These are phyloP conservation scores for Cryptosporidium felis DNA, from an alignment of 169 alveolate genomes.

Conservation along the genomic window DNA sequence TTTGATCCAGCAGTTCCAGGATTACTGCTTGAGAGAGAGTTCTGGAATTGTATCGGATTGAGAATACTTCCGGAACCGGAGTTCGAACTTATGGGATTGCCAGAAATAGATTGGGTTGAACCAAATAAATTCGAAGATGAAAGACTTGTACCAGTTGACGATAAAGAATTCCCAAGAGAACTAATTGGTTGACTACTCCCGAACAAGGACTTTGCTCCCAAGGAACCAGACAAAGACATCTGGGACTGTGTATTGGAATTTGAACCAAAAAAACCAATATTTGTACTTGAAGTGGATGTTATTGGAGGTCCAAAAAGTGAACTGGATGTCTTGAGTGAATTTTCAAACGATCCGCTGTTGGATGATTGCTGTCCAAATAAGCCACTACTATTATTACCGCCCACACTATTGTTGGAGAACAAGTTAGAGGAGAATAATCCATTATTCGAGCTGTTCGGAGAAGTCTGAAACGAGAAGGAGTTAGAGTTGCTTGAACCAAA, in stretches of 20 bases:
- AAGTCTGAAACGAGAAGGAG: slow-evolving; percentile 18
- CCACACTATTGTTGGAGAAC: slow-evolving; percentile 4
- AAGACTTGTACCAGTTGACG: background rate
- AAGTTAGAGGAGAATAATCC: slow-evolving; percentile 40
- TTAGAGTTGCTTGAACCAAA: background rate
- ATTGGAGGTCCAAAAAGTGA: slow-evolving; percentile 3
- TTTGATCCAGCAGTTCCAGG: background rate
- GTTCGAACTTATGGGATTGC: background rate
- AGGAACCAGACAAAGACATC: slow-evolving; percentile 1
- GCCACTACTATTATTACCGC: background rate
- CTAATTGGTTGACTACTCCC: background rate
- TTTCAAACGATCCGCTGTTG: background rate
- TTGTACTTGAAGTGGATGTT: background rate
- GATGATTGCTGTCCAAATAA: slow-evolving; percentile 12
- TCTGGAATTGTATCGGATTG: slow-evolving; percentile 1
- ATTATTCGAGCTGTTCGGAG: background rate
- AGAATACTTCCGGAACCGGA: background rate
- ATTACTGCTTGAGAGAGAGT: background rate
- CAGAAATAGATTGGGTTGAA: slow-evolving; percentile 27
- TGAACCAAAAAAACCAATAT: background rate
- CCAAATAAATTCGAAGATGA: slow-evolving; percentile 16
- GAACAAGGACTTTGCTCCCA: slow-evolving; percentile 1
- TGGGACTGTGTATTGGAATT: background rate
- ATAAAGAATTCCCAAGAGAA: background rate
- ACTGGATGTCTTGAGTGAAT: slow-evolving; percentile 3